Conservation (phyloP, 2,329 filamentous ascomycete genomes). For the Blastomyces emzantsi region DNA sequence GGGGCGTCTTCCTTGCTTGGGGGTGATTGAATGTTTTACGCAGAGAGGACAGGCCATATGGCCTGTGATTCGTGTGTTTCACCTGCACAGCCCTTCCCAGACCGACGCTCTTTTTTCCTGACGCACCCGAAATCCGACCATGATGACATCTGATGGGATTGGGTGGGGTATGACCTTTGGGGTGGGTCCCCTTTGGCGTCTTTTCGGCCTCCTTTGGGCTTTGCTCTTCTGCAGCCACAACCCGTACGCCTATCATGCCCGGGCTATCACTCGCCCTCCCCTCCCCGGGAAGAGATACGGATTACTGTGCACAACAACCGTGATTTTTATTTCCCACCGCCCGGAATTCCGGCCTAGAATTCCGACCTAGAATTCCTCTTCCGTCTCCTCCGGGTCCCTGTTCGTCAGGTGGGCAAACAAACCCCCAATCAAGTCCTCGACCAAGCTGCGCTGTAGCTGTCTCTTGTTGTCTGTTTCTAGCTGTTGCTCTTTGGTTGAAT, state of each 20-base stretch:
- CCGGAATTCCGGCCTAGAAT: neutral
- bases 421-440: neutral
- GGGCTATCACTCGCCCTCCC: neutral
- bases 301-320: neutral
- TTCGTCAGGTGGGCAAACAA: neutral
- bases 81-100: constrained; percentile 2
- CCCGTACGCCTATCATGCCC: neutral
- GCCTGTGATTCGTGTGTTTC: constrained; percentile 5
- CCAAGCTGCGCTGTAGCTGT: neutral
- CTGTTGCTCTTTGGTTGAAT: neutral
- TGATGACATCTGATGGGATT: neutral
- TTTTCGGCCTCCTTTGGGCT: neutral
- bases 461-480: no score
- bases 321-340: neutral
- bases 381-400: neutral
- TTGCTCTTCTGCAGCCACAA: neutral
- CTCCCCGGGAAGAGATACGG: neutral
- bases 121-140: neutral
- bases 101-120: neutral
- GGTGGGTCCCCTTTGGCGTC: neutral
- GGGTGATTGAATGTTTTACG: neutral
- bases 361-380: no score
- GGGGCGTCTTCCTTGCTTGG: neutral
- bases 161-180: neutral
- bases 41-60: neutral